Base-by-base conservation (phyloP, 345 rosid genomes). In the Eucalyptus sideroxylon region DNA sequence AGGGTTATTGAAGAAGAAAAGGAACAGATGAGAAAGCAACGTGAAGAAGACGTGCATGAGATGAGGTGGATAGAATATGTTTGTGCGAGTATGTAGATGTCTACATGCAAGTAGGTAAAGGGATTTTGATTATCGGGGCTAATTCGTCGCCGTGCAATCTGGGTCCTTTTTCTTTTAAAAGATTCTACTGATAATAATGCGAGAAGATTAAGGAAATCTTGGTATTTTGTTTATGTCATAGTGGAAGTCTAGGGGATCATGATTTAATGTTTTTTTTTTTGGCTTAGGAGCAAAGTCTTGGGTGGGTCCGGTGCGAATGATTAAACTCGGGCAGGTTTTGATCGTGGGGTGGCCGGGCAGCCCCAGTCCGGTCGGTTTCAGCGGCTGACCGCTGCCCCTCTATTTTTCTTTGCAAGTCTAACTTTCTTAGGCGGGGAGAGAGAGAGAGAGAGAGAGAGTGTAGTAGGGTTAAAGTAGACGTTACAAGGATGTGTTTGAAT, bases 41-140 rank as follows among this genome's bases (percentile, higher is more conserved):
- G 93, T 94, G 98, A 91, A 88, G 93, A 82, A 91, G 95, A 93
- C 95, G 96, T 94, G 98, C 95, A 92, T 95, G 96, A 90, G 91
- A 92, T 92, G 91, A 89, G 90, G 93, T 65, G 77, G 88, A 44
- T 24, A 55, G 56, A 89, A 31, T 56, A 60, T 10, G 30, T 50
- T 11, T 72, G 47, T 21, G 87, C 53, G 53, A 0, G 87, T 31
- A 2, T 65, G 88, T 44, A 49, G 42, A 88, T 62, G 86, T 90
- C 72, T 88, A 87, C 51, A 50, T 87, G 19, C 55, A 17, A 87
- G 27, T 49, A 40, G 80, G 12, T 11, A 50, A 34, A 89, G 56
- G 53, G 40, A 85, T 30, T 86, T 77, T 67, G 37, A 69, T 88
- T 30, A 80, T 80, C 16, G 44, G 60, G 42, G 88, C 93, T 86